Evolutionary conservation across 164 flowering plant genomes (phyloP), one percentile per base, ranked within the genome.

Genomic region (Nymphaea thermarum): DNA sequence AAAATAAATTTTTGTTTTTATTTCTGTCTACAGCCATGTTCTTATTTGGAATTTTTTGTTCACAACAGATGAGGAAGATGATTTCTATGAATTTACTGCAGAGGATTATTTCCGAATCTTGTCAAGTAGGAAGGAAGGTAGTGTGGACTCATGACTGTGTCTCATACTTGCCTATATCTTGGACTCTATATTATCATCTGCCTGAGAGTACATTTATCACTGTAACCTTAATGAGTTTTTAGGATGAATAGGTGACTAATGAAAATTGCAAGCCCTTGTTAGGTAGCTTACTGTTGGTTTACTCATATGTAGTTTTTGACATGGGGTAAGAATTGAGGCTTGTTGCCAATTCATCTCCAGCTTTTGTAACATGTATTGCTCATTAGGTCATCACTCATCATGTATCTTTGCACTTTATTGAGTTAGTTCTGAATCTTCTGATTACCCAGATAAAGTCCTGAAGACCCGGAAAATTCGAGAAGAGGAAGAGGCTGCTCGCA

Each of bases 401-500:
- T 45, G 53, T 45, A 10, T 5, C 5, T 47, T 7, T 12, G 6
- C 12, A 7, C 55, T 47, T 6, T 12, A 4, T 47, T 6, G 55
- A 47, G 55, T 7, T 47, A 6, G 55, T 12, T 6, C 55, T 6
- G 55, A 7, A 47, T 47, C 36, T 47, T 47, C 55, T 47, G 12
- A 3, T 47, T 47, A 12, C 5, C 65, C 81, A 93, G 98, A 91
- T 73, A 94, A 83, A 63, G 74, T 63, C 72, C 76, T 94, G 71
- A 93, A 89, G 82, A 91, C 97, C 2, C 76, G 82, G 67, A 93
- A 88, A 82, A 74, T 91, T 36, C 80, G 98, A 72, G 96, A 94
- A 71, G 92, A 88, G 51, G 99, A 94, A 79, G 88, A 84, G 77
- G 96, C 98, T 77, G 92, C 90, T 63, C 87, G 86, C 43, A 84